Evolutionary conservation across 257 asterid genomes (phyloP).

Genomic region (Nicotiana benthamiana): DNA sequence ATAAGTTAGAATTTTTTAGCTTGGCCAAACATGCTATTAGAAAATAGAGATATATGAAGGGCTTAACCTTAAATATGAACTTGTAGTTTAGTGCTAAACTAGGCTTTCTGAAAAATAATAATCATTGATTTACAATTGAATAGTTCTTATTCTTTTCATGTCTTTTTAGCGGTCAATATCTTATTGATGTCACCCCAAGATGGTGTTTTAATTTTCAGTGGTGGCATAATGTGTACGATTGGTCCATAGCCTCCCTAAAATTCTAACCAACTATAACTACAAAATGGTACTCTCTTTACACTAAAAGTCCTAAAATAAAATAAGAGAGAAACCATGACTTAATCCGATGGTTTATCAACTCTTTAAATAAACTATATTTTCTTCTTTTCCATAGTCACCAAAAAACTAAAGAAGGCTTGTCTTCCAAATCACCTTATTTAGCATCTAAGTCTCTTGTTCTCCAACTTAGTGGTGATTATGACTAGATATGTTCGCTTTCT

Average conservation of each 20-base stretch:
- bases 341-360: neutral
- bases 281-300: neutral
- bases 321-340: neutral
- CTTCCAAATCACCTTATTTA: neutral
- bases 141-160: neutral
- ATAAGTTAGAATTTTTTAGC: too few relatives aligned
- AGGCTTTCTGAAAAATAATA: neutral
- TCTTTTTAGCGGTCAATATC: neutral
- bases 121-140: too few relatives aligned
- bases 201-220: neutral
- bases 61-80: neutral
- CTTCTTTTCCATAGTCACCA: neutral
- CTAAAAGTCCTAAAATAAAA: neutral
- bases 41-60: neutral
- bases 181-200: neutral
- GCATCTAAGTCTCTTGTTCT: neutral
- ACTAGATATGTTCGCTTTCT: neutral
- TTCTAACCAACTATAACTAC: neutral
- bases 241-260: neutral
- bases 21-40: too few relatives aligned
- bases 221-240: neutral
- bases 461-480: neutral
- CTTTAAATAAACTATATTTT: neutral
- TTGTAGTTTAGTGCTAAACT: neutral
- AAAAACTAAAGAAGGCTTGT: neutral